Percentiles rank a stretch among this genome's conserved stretches.
Conservation (phyloP, 305 asterid species). For the Solanum hybrid region DNA sequence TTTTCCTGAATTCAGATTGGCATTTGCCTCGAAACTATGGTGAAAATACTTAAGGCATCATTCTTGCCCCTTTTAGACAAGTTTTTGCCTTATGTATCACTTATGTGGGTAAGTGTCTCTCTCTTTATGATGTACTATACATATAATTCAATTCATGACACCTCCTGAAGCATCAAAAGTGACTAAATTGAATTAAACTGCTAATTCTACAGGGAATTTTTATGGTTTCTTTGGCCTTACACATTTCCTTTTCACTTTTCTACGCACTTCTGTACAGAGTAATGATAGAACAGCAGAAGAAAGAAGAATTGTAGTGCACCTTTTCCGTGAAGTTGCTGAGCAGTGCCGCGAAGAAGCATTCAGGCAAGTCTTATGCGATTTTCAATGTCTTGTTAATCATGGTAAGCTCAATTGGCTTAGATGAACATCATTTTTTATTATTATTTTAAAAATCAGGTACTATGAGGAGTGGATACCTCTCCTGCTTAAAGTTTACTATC, state of each 20-base stretch:
- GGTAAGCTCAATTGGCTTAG: not conserved
- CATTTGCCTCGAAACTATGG: conserved; percentile 2
- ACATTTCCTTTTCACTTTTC: not conserved
- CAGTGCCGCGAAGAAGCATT: conserved; percentile 4
- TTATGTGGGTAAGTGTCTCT: not conserved
- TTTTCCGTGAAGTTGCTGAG: not conserved
- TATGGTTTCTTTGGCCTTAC: not conserved
- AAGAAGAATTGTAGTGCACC: not conserved
- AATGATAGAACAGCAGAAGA: not conserved
- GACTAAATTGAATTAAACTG: not conserved
- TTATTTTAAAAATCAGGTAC: not conserved
- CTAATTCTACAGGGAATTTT: not conserved
- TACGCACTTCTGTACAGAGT: not conserved
- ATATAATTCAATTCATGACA: not conserved
- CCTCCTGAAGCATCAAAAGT: not conserved
- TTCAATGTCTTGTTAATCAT: not conserved
- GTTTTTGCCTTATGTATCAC: not conserved
- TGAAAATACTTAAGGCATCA: not conserved
- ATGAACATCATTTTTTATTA: not conserved
- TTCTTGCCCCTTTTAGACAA: conserved; percentile 4
- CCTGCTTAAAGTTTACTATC: not conserved
- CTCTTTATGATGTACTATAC: not conserved
- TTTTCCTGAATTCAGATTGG: not conserved
- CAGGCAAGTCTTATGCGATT: not conserved
- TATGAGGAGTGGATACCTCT: conserved; percentile 1